These are phyloP conservation scores for Rhodomyrtus tomentosa DNA, from an alignment of 345 rosid species.

Conservation along the genomic window DNA sequence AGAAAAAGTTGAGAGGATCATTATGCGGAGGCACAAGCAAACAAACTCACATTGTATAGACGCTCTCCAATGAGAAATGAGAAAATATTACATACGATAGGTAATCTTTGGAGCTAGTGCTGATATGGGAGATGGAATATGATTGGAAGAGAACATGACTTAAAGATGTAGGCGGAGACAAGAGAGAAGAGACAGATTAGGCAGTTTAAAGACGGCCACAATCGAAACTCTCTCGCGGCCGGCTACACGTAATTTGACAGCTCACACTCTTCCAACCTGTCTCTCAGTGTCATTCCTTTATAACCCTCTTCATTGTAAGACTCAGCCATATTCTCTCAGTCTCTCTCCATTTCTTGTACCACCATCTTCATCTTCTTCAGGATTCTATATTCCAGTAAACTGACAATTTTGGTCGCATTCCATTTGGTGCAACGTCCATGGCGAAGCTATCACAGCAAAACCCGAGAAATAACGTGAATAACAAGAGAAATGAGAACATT, in stretches of 20 bases:
- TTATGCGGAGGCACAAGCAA: not conserved
- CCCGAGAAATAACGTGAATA: not conserved
- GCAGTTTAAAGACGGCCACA: not conserved
- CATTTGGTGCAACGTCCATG: not conserved
- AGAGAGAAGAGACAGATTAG: not conserved
- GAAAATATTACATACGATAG: no score
- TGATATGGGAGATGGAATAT: not conserved
- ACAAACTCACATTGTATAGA: not conserved
- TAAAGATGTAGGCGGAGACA: not conserved
- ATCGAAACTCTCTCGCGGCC: not conserved
- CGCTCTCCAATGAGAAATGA: not conserved
- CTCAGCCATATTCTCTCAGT: not conserved
- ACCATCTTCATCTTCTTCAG: not conserved
- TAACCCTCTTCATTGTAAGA: not conserved
- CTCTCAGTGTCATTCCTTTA: not conserved
- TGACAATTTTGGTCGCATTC: not conserved
- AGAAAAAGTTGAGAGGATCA: not conserved
- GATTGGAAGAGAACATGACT: not conserved
- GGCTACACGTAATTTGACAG: not conserved
- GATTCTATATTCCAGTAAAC: not conserved
- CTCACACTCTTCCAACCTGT: not conserved
- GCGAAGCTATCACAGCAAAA: not conserved
- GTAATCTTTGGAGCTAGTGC: not conserved
- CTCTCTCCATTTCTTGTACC: not conserved
- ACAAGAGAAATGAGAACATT: not conserved